Evolutionary conservation across 2,329 filamentous ascomycete genomes (phyloP).

Genomic region (Aaosphaeria arxii): DNA sequence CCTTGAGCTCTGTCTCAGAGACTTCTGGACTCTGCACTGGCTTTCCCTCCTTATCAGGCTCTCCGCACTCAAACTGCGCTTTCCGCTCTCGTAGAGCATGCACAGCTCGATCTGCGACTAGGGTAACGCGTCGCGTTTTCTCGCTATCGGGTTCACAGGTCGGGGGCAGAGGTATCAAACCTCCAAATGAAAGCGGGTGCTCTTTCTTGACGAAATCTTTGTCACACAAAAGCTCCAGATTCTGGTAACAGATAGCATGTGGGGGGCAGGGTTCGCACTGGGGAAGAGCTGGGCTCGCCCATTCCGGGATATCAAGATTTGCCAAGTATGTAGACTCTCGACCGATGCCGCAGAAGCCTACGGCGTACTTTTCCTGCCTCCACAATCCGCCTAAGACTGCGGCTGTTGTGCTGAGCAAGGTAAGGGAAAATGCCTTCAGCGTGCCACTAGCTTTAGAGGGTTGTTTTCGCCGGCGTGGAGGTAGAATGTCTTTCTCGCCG

Average conservation of each 20-base stretch:
- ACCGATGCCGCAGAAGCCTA: conserved; percentile 88
- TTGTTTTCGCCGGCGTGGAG: conserved; percentile 30
- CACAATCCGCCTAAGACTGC: conserved; percentile 78
- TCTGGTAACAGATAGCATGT: conserved; percentile 83
- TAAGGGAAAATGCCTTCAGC: conserved; percentile 64
- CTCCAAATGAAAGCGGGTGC: conserved; percentile 79
- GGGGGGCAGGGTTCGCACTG: conserved; percentile 86
- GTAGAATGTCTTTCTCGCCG: conserved; percentile 51
- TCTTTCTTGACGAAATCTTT: conserved; percentile 80
- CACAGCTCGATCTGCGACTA: conserved; percentile 82
- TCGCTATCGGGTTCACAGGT: conserved; percentile 94
- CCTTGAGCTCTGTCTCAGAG: conserved; percentile 68
- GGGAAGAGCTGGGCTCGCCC: conserved; percentile 67
- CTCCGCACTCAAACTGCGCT: conserved; percentile 88
- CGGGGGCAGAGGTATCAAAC: conserved; percentile 78
- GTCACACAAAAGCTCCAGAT: conserved; percentile 77
- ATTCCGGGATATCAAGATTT: conserved; percentile 68
- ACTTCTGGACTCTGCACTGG: conserved; percentile 64
- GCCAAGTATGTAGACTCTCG: conserved; percentile 57
- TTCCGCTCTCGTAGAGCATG: conserved; percentile 81
- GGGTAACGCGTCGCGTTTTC: conserved; percentile 81
- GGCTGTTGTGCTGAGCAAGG: conserved; percentile 68
- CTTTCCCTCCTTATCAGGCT: conserved; percentile 62
- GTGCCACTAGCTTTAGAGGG: conserved; percentile 44
- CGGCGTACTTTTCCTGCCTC: conserved; percentile 90